phyloP scores from a whole-genome alignment of 2,329 filamentous ascomycete genomes.

The Reticulascus tulasneorum region DNA sequence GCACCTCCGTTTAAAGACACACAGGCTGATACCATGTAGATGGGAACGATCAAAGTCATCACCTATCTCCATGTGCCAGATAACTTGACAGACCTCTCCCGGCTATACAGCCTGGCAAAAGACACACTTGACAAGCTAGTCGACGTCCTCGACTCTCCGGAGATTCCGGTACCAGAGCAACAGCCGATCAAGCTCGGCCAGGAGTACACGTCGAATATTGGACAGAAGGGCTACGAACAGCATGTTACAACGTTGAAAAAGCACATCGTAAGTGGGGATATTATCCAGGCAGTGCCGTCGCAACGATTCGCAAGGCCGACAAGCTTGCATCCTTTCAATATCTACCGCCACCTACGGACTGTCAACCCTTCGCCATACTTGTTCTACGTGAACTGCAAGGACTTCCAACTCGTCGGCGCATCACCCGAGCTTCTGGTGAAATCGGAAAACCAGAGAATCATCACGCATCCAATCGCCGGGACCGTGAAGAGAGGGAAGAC shows the following conservation, averaged over 20 bases:
- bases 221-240: slow-evolving; percentile 80
- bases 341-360: slow-evolving; percentile 93
- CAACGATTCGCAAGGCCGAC: slow-evolving; percentile 90
- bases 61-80: slow-evolving; percentile 76
- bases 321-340: slow-evolving; percentile 91
- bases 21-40: too few species aligned
- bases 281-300: slow-evolving; percentile 95
- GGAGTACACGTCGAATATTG: slow-evolving; percentile 89
- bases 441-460: slow-evolving; percentile 77
- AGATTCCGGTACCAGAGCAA: slow-evolving; percentile 75
- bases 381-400: slow-evolving; percentile 88
- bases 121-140: slow-evolving; percentile 64
- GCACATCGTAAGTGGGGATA: slow-evolving; percentile 88
- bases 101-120: slow-evolving; percentile 67
- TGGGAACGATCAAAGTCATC: slow-evolving; percentile 92
- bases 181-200: slow-evolving; percentile 67
- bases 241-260: slow-evolving; percentile 84
- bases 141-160: slow-evolving; percentile 65
- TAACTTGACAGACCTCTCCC: slow-evolving; percentile 51
- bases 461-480: slow-evolving; percentile 95
- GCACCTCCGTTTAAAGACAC: too few species aligned
- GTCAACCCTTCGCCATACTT: slow-evolving; percentile 97
- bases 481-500: slow-evolving; percentile 86
- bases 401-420: slow-evolving; percentile 93
- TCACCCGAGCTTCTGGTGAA: slow-evolving; percentile 95